Evolutionary conservation across 2,329 filamentous ascomycete species (phyloP).

Genomic region (Claviceps citrina): DNA sequence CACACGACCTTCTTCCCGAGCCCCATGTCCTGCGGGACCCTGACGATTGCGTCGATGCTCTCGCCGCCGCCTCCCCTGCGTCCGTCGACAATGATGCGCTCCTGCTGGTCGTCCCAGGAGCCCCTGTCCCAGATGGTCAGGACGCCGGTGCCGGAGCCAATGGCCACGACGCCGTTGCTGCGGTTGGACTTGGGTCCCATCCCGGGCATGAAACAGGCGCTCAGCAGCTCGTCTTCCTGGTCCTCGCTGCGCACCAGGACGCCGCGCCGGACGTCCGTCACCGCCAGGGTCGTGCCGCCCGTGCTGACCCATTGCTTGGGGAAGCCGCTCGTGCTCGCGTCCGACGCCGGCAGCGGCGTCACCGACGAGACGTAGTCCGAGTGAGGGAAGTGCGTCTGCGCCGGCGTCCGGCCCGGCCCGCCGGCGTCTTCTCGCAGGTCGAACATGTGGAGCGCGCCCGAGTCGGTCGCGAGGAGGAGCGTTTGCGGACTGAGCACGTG

Average conservation of each 20-base stretch:
- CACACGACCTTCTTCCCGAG: slow-evolving; percentile 61
- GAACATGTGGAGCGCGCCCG: slow-evolving; percentile 73
- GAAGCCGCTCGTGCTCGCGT: slow-evolving; percentile 72
- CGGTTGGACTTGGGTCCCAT: slow-evolving; percentile 50
- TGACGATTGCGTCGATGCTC: slow-evolving; percentile 62
- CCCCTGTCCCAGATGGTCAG: slow-evolving; percentile 89
- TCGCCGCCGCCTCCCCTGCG: slow-evolving; percentile 48
- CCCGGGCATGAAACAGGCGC: slow-evolving; percentile 61
- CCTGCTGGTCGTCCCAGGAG: slow-evolving; percentile 88
- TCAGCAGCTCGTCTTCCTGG: slow-evolving; percentile 86
- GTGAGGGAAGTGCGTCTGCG: slow-evolving; percentile 73
- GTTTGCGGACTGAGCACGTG: slow-evolving; percentile 77
- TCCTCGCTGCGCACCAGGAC: slow-evolving; percentile 83
- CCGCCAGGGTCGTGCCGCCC: slow-evolving; percentile 76
- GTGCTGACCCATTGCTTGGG: slow-evolving; percentile 93
- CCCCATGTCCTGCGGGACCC: slow-evolving; percentile 55
- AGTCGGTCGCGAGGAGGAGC: slow-evolving; percentile 80
- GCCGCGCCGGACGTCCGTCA: slow-evolving; percentile 76
- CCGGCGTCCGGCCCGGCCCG: slow-evolving; percentile 45
- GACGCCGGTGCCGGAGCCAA: slow-evolving; percentile 62
- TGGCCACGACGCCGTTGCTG: slow-evolving; percentile 61
- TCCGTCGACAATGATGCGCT: slow-evolving; percentile 63
- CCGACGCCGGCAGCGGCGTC: slow-evolving; percentile 63
- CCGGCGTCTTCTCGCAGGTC: slow-evolving; percentile 53
- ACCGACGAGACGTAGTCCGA: slow-evolving; percentile 86